phyloP scores from a whole-genome alignment of 169 alveolate genomes.

The Plasmodium falciparum region DNA sequence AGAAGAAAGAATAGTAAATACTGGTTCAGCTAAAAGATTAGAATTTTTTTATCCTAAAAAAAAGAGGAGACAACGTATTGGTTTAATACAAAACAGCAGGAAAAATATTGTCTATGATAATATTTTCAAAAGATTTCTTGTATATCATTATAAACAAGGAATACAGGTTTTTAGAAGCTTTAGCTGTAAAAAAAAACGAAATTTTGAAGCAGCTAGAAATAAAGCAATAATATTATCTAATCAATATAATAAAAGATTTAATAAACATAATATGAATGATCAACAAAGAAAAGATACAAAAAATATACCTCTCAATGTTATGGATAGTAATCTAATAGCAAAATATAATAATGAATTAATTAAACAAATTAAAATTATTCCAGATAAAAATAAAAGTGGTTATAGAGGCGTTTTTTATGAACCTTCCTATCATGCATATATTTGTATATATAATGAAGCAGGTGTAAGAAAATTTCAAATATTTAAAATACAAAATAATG shows the following conservation, averaged over 20 bases:
- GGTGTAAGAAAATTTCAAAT: slow-evolving; percentile 83
- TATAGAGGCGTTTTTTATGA: slow-evolving; percentile 86
- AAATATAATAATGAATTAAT: slow-evolving; percentile 72
- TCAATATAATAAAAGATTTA: slow-evolving; percentile 78
- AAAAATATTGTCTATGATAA: slow-evolving; percentile 84
- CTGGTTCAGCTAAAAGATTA: slow-evolving; percentile 80
- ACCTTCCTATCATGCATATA: slow-evolving; percentile 79
- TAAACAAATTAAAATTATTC: slow-evolving; percentile 78
- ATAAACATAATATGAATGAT: slow-evolving; percentile 35
- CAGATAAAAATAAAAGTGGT: slow-evolving; percentile 86
- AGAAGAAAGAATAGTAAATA: slow-evolving; percentile 80
- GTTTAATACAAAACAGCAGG: slow-evolving; percentile 84
- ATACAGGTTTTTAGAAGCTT: slow-evolving; percentile 84
- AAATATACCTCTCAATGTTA: slow-evolving; percentile 17
- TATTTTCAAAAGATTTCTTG: slow-evolving; percentile 79
- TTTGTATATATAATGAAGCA: slow-evolving; percentile 80
- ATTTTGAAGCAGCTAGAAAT: slow-evolving; percentile 81
- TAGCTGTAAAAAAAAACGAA: slow-evolving; percentile 74
- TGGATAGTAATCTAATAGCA: slow-evolving; percentile 35
- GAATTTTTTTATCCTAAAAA: slow-evolving; percentile 84
- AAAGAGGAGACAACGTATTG: slow-evolving; percentile 79
- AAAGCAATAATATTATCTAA: slow-evolving; percentile 82
- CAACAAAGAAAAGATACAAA: slow-evolving; percentile 1
- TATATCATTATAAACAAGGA: slow-evolving; percentile 85
- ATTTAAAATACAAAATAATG: slow-evolving; percentile 78